Conservation (phyloP, 345 rosid genomes). For the Populus simonii region DNA sequence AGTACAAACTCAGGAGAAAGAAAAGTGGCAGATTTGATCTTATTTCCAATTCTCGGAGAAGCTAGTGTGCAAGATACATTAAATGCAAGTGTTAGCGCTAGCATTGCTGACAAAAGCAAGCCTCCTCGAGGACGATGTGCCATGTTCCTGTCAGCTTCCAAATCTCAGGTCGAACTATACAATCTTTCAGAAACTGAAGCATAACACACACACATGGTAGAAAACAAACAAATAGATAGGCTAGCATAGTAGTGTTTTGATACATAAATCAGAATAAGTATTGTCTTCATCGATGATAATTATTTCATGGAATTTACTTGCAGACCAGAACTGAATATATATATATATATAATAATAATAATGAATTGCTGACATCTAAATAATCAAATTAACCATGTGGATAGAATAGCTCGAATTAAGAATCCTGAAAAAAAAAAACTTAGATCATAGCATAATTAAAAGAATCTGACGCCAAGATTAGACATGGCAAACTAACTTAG, state of each 20-base stretch:
- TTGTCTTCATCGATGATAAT: no score
- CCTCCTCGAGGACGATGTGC: constrained; percentile 5
- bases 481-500: neutral
- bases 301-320: no score
- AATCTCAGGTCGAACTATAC: neutral
- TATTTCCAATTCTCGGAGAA: constrained; percentile 17
- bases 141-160: constrained; percentile 19
- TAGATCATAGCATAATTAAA: neutral
- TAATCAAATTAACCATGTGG: no score
- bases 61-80: constrained; percentile 6
- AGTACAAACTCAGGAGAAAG: constrained; percentile 67
- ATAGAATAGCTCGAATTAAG: no score
- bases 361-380: no score
- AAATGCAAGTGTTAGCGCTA: neutral
- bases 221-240: no score
- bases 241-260: no score
- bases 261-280: no score
- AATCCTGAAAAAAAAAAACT: no score
- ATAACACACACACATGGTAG: no score
- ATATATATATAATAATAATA: no score
- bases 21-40: constrained; percentile 51
- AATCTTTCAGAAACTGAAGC: neutral
- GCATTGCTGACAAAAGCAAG: neutral
- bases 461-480: constrained; percentile 18
- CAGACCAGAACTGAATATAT: no score